Conservation (phyloP, 306 rosid species). For the Medicago arabica region DNA sequence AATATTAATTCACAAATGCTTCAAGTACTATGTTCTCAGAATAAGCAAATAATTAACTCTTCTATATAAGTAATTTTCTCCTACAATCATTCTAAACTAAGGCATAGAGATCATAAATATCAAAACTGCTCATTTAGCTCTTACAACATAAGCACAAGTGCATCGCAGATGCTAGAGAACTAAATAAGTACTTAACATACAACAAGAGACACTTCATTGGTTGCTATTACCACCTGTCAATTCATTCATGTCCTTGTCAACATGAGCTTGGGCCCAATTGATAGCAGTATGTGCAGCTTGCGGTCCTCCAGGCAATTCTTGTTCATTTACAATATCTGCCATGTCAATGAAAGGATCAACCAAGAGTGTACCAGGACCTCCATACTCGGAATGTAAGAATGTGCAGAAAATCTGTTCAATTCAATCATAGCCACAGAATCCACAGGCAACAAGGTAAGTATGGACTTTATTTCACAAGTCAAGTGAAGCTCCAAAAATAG, state of each 20-base stretch:
- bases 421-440: slow-evolving; percentile 6
- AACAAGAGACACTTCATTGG: slow-evolving; percentile 24
- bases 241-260: slow-evolving; percentile 90
- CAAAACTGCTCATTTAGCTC: slow-evolving; percentile 48
- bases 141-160: slow-evolving; percentile 35
- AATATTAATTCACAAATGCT: too few relatives aligned
- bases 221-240: slow-evolving; percentile 68
- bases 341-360: slow-evolving; percentile 84
- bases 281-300: slow-evolving; percentile 87
- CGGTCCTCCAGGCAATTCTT: slow-evolving; percentile 85
- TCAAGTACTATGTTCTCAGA: not conserved
- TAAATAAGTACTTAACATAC: slow-evolving; percentile 7
- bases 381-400: slow-evolving; percentile 85
- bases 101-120: not conserved
- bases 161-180: slow-evolving; percentile 5
- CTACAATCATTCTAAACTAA: slow-evolving; percentile 17
- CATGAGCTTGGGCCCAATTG: slow-evolving; percentile 84
- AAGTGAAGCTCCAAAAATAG: not conserved
- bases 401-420: slow-evolving; percentile 70
- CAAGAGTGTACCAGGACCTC: slow-evolving; percentile 95
- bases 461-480: not conserved
- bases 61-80: not conserved
- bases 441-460: slow-evolving; percentile 33
- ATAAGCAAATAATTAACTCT: not conserved
- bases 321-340: slow-evolving; percentile 72